Evolutionary conservation across 1,139 yeast genomes (phyloP).

Genomic region (Geotrichum aggregatum): DNA sequence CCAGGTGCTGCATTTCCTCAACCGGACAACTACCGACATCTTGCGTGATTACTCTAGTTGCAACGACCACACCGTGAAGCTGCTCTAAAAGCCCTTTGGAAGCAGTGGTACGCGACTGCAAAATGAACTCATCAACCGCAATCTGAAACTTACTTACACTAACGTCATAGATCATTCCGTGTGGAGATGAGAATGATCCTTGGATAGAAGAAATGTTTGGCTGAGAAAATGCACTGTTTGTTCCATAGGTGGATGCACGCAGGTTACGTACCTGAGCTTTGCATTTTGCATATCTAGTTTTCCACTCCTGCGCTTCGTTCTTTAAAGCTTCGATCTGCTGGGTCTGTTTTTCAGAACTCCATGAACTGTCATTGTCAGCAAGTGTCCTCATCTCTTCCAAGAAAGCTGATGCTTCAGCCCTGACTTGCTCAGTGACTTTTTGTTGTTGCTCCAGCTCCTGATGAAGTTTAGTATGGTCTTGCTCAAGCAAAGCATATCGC

Average conservation of each 20-base stretch:
- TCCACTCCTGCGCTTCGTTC: constrained; percentile 40
- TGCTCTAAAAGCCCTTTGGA: constrained; percentile 29
- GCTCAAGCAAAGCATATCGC: constrained; percentile 25
- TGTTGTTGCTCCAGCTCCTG: constrained; percentile 39
- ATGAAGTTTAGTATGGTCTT: constrained; percentile 26
- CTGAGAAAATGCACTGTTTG: constrained; percentile 13
- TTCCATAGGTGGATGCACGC: constrained; percentile 31
- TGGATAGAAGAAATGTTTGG: constrained; percentile 4
- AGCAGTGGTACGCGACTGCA: constrained; percentile 31
- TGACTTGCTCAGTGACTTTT: constrained; percentile 40
- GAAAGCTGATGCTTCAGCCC: constrained; percentile 42
- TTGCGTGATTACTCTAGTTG: constrained; percentile 38
- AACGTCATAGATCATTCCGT: constrained; percentile 31
- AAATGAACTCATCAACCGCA: constrained; percentile 36
- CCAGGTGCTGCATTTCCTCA: constrained; percentile 13
- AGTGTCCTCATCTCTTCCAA: constrained; percentile 41
- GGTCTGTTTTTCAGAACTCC: constrained; percentile 29
- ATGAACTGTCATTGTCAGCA: constrained; percentile 34
- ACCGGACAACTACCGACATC: constrained; percentile 41
- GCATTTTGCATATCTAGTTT: constrained; percentile 35
- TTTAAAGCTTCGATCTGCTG: constrained; percentile 34
- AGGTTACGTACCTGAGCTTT: constrained; percentile 35
- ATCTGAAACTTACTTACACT: constrained; percentile 34
- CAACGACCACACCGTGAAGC: constrained; percentile 37
- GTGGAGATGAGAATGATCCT: constrained; percentile 8